Conservation (phyloP, 2,329 filamentous ascomycete genomes). For the Fusarium dlaminii region DNA sequence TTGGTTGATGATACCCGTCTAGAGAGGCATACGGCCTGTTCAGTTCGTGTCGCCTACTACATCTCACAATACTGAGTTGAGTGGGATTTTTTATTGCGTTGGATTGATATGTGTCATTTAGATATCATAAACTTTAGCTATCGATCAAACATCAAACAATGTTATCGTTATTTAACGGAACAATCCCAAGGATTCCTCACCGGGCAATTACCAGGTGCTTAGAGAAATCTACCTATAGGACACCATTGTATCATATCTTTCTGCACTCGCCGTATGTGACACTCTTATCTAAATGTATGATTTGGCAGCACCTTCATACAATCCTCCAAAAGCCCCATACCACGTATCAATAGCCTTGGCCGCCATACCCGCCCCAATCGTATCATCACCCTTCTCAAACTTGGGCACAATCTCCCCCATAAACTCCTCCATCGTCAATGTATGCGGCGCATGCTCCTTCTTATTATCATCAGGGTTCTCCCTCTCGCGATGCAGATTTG, state of each 20-base stretch:
- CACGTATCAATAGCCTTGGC: conserved; percentile 53
- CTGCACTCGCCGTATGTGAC: too few species aligned
- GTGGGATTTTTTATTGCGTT: too few species aligned
- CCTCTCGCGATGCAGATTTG: conserved; percentile 65
- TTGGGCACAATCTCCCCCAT: conserved; percentile 57
- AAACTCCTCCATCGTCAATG: conserved; percentile 62
- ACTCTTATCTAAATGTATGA: neutral
- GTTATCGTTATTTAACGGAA: too few species aligned
- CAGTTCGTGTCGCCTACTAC: neutral
- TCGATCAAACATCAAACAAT: neutral
- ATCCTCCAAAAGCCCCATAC: conserved; percentile 51
- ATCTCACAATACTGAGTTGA: neutral
- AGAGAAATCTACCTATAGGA: too few species aligned
- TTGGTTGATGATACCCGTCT: neutral
- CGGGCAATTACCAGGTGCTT: too few species aligned
- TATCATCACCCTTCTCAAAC: conserved; percentile 58
- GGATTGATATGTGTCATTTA: too few species aligned
- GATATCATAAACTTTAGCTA: neutral
- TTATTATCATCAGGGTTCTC: conserved; percentile 67
- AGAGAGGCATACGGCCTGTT: neutral
- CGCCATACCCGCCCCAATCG: conserved; percentile 58
- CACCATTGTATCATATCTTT: too few species aligned
- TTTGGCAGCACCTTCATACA: conserved; percentile 25
- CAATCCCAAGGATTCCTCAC: too few species aligned
- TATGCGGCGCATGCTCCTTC: conserved; percentile 58